Evolutionary conservation across 768 basidiomycete genomes (phyloP), one percentile per base, ranked within the genome.

Genomic region (Kwoniella botswanensis): DNA sequence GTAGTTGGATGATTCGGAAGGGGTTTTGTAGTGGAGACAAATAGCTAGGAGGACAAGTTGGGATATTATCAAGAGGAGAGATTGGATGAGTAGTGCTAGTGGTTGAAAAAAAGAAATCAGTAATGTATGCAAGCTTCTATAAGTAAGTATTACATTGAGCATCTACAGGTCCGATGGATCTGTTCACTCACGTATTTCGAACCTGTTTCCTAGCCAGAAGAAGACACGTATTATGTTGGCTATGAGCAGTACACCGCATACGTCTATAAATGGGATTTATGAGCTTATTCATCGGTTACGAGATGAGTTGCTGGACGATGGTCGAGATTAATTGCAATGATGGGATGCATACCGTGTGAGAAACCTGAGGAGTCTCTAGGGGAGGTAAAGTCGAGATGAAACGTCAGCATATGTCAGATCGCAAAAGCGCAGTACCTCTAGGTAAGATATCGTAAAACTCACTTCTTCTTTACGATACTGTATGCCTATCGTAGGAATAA

Each of bases 221-320:
- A 82, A 83, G n/a, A 81, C 75, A 56, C 82, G 72, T 50, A 75
- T 80, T 65, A 82, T 82, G 67, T 83, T 83, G 54, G 82, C 82
- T 18, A 83, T 78, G 15, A 83, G 63, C 10, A 83, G 35, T 15
- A 80, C 79, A 0, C 79, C 79, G 61, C 81, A 83, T n/a, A 82
- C 81, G 61, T 82, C 81, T 83, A 58, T 17, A 41, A 50, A 13
- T 42, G 15, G 35, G 7, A 35, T 4, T 13, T 41, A 24, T 15
- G 17, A 43, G 13, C 18, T 52, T 11, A 7, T 13, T 50, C 62
- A n/a, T 18, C 24, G 13, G 2, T 54, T 29, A 21, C 22, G 9
- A 42, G n/a, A 6, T 11, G 13, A 44, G 46, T 42, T 17, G 12
- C 21, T 22, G 21, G 10, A 43, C 43, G 17, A 13, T 55, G 17